Conservation (phyloP, 2,329 filamentous ascomycete species). For the Monilinia fructigena region DNA sequence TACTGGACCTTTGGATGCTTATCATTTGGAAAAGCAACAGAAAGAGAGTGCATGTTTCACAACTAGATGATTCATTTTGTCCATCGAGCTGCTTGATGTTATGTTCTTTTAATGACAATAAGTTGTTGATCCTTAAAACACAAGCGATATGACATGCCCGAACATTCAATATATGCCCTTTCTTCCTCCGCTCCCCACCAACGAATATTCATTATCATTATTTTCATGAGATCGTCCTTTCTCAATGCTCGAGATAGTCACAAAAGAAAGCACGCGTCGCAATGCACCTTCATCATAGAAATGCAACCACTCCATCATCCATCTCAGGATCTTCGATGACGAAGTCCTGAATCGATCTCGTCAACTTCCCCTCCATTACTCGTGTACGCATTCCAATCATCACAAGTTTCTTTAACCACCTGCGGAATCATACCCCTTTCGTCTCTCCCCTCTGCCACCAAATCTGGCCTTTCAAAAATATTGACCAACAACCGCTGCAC, state of each 20-base stretch:
- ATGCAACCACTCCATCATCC: background rate
- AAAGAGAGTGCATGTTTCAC: no score
- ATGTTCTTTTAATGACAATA: background rate
- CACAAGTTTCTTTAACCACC: conserved; percentile 51
- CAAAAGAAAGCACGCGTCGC: background rate
- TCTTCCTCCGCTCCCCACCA: background rate
- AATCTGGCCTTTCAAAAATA: conserved; percentile 39
- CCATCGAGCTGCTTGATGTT: background rate
- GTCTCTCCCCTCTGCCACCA: conserved; percentile 37
- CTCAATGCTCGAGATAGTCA: background rate
- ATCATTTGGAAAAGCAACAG: no score
- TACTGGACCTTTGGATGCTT: no score
- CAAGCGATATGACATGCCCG: background rate
- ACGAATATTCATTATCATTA: background rate
- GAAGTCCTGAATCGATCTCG: conserved; percentile 52
- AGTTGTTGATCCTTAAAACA: no score
- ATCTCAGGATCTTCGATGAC: background rate
- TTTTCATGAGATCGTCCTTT: background rate
- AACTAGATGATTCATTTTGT: no score
- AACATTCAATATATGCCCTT: background rate
- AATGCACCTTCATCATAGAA: background rate
- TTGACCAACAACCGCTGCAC: conserved; percentile 43
- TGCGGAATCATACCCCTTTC: conserved; percentile 45
- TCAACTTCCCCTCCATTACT: conserved; percentile 45
- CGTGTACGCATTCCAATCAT: conserved; percentile 52